These are phyloP conservation scores for Xerocomus amazonicus DNA, from an alignment of 1,284 basidiomycete species.

Conservation along the genomic window DNA sequence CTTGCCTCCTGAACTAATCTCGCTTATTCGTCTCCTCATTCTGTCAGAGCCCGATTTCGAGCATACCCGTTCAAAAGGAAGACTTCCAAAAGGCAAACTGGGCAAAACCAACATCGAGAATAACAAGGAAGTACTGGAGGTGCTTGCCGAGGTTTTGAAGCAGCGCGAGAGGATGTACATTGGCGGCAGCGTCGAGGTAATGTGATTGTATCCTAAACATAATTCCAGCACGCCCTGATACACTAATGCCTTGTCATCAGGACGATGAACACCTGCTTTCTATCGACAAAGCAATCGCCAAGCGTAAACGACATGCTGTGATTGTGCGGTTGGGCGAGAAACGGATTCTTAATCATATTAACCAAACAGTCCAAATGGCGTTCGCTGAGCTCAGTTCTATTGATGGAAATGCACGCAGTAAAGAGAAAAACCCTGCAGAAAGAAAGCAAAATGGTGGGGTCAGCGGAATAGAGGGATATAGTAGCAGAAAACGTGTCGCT, in stretches of 20 bases:
- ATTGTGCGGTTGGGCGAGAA: slow-evolving; percentile 83
- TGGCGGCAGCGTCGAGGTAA: slow-evolving; percentile 25
- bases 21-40: slow-evolving; percentile 69
- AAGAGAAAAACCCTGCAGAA: slow-evolving; percentile 1
- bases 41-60: slow-evolving; percentile 62
- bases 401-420: neutral
- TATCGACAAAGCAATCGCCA: slow-evolving; percentile 28
- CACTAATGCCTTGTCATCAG: slow-evolving; percentile 26
- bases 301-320: slow-evolving; percentile 60
- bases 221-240: neutral
- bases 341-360: slow-evolving; percentile 50
- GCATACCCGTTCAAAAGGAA: slow-evolving; percentile 62
- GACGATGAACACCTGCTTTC: slow-evolving; percentile 52
- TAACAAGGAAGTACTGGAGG: slow-evolving; percentile 45
- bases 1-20: slow-evolving; percentile 59
- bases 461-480: neutral
- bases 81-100: slow-evolving; percentile 71
- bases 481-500: slow-evolving; percentile 17
- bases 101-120: slow-evolving; percentile 25
- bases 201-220: neutral
- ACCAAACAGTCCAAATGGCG: slow-evolving; percentile 29
- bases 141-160: slow-evolving; percentile 49
- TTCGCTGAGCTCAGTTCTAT: slow-evolving; percentile 7
- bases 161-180: slow-evolving; percentile 52
- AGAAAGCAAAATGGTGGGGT: neutral